These are phyloP conservation scores for Scedosporium boydii DNA, from an alignment of 2,329 filamentous ascomycete species.

Conservation along the genomic window DNA sequence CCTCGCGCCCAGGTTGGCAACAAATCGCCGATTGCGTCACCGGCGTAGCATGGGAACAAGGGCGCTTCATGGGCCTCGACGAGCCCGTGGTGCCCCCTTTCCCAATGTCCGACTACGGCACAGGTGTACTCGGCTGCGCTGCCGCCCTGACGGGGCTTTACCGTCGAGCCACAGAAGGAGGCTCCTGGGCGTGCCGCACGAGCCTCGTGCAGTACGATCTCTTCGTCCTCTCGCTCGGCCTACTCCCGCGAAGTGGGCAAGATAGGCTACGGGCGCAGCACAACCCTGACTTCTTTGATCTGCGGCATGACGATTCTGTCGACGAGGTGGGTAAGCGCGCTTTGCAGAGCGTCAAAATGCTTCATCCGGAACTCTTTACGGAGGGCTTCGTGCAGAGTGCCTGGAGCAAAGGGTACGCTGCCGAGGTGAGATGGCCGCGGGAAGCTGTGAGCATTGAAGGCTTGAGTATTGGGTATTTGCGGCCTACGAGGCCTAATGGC, in stretches of 20 bases:
- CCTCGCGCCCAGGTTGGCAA: conserved; percentile 57
- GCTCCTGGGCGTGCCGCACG: conserved; percentile 56
- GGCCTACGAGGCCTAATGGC: conserved; percentile 38
- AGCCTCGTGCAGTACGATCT: conserved; percentile 62
- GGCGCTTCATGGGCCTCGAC: conserved; percentile 48
- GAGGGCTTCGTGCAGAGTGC: conserved; percentile 24
- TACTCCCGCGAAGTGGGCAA: conserved; percentile 45
- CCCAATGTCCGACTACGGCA: conserved; percentile 55
- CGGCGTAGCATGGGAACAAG: conserved; percentile 52
- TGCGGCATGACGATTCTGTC: conserved; percentile 54
- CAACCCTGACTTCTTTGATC: conserved; percentile 41
- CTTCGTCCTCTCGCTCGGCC: conserved; percentile 50
- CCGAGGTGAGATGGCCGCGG: conserved; percentile 26
- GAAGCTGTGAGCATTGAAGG: conserved; percentile 35
- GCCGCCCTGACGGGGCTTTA: conserved; percentile 56
- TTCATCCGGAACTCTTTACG: conserved; percentile 45
- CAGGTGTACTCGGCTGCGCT: conserved; percentile 62
- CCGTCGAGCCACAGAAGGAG: conserved; percentile 50
- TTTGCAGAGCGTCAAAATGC: conserved; percentile 41
- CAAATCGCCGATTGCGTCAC: conserved; percentile 56
- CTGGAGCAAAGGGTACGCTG: conserved; percentile 39
- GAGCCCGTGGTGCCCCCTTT: conserved; percentile 59
- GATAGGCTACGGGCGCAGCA: conserved; percentile 36
- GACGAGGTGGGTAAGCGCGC: conserved; percentile 55
- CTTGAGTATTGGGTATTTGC: conserved; percentile 32